Evolutionary conservation across 169 alveolate genomes (phyloP), one percentile per base, ranked within the genome.

Genomic region (Plasmodium gallinaceum): DNA sequence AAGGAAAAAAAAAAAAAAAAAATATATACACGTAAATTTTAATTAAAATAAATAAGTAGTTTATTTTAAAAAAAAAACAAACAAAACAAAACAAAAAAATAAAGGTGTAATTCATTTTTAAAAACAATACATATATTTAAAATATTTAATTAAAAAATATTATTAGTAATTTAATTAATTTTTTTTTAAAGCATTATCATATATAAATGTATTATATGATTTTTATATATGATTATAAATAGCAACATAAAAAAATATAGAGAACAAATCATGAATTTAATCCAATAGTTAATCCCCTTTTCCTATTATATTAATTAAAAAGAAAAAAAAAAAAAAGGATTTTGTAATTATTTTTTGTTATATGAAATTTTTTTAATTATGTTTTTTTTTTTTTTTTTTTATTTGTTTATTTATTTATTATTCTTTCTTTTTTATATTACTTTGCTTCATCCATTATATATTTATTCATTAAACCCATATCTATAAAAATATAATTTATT

Each of bases 391-490:
- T n/a, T n/a, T n/a, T n/a, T n/a, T n/a, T n/a, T 70, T 46, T 71
- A 22, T 24, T 32, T 14, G 14, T 32, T 65, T 14, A 32, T 65
- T 24, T 26, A 12, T 16, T 24, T 54, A 9, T 8, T 37, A 22
- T 54, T 73, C 48, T 43, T 12, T 52, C 26, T 26, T 60, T 71
- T 24, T 61, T 8, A 16, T 52, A 20, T 86, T 71, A 71, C 87
- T 52, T 86, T 20, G 88, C 92, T 66, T 86, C 92, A 54, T 58
- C 87, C 88, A 86, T 71, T 39, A 61, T 37, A 39, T 65, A 37
- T 42, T 86, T 71, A 70, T 86, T 86, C 46, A 48, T 24, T 45
- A 86, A 60, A 12, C 92, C 92, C 92, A 86, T 86, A 69, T 86
- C 92, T 73, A 86, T 58, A 73, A 48, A 86, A 70, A 86, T 86